Evolutionary conservation across 176 grass and related monocot species (phyloP), one percentile per base, ranked within the genome.

Genomic region (Oryza nivara): DNA sequence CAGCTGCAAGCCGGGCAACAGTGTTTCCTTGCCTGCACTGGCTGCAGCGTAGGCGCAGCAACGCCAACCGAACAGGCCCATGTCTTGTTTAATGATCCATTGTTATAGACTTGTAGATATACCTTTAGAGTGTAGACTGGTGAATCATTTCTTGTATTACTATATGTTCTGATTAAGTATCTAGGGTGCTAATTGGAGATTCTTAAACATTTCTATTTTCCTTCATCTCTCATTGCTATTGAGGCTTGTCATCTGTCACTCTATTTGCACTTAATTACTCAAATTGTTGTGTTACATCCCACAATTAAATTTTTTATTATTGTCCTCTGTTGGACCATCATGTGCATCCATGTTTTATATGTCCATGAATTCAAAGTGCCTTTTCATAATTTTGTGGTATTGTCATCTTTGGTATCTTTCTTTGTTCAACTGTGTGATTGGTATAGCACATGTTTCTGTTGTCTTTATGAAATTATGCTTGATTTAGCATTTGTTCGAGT

Each of bases 181-280:
- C 13, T 72, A 17, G 4, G 43, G 14, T 11, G 25, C 43, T 10
- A 49, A 43, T 61, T 14, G 20, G 30, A 77, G 66, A 73, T 63
- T 61, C 32, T 13, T 19, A 32, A 65, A 23, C 52, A 14, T 7
- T 68, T 83, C n/a, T 46, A 36, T 17, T 51, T 28, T 48, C 32
- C 63, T 78, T 3, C 11, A 38, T 85, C 56, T 28, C 32, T 66
- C n/a, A 43, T 76, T 76, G 8, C 43, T 30, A 22, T 70, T 81
- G n/a, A 89, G 64, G 40, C 30, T 41, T 85, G 10, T 74, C 5
- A 49, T 61, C 25, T 64, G 5, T 4, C 28, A 36, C 12, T 19
- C 51, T 64, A 7, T 61, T 49, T 11, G 47, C 26, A 67, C 74
- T 73, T 73, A 40, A 20, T 68, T 79, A 17, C 66, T 15, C 26